Base-by-base conservation (phyloP, 352 stramenopile species). In the Globisporangium polare region DNA sequence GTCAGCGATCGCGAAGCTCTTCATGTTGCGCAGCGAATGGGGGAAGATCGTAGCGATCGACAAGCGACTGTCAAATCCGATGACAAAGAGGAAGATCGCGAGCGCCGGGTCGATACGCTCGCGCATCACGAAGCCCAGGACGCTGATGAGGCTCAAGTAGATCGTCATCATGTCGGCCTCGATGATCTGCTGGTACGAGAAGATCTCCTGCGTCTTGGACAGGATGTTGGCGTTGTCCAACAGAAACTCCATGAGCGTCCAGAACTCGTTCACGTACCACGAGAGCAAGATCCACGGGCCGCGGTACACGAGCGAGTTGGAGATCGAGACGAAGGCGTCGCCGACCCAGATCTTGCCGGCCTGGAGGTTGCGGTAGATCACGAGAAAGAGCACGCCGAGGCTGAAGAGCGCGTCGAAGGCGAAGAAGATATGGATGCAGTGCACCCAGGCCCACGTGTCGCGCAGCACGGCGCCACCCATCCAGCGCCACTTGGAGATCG, bases 391-490 rank as follows among this genome's bases (percentile, higher is more conserved):
- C n/a, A n/a, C n/a, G n/a, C n/a, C n/a, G 0, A 88, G 20, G 27
- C 71, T 69, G 47, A 80, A 75, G 0, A 82, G 27, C 27, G 69
- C 65, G 31, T 86, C 66, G 10, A 74, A n/a, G 3, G 65, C 77
- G 35, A 87, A 81, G n/a, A 72, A 15, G 2, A 79, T 13, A 43
- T 88, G 75, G 17, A 85, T 65, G 1, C 66, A 62, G 33, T 86
- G 78, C 15, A 74, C 67, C 78, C 75, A 88, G 0, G 74, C 69
- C 78, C 78, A 88, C 17, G 69, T 73, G 53, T 83, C 72, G 2
- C 60, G 69, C 1, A 80, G 51, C 3, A 80, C n/a, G n/a, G 67
- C 37, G 39, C 62, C 56, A 12, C 72, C 69, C 5, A 65, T 35
- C 71, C 71, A 82, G 3, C 57, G 12, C 61, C 63, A 75, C 12